Evolutionary conservation across 1,284 basidiomycete species (phyloP).

Genomic region (Malassezia dermatis): DNA sequence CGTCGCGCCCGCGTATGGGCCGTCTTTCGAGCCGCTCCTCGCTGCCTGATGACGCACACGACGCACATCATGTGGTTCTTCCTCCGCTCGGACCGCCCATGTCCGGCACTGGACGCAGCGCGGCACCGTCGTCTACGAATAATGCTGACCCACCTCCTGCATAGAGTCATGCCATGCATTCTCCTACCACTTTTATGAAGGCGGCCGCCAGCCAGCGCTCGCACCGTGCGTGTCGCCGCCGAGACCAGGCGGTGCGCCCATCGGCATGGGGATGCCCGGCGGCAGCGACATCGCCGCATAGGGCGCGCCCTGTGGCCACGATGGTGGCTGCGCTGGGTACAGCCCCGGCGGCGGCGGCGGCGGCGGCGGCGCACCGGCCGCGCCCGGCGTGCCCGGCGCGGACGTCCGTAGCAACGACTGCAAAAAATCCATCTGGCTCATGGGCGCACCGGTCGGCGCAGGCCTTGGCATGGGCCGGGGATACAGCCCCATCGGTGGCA

Average conservation of each 20-base stretch:
- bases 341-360: slow-evolving; percentile 1
- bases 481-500: neutral
- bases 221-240: neutral
- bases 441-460: neutral
- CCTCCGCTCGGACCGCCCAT: neutral
- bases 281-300: neutral
- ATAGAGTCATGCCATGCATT: neutral
- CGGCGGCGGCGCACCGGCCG: neutral
- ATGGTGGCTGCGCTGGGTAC: neutral
- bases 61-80: neutral
- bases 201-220: neutral
- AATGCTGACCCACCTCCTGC: neutral
- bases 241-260: neutral
- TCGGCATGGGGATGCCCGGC: neutral
- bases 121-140: neutral
- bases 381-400: neutral
- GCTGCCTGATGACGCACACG: neutral
- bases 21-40: neutral
- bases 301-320: neutral
- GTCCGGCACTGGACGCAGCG: neutral
- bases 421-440: slow-evolving; percentile 2
- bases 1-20: neutral
- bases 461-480: neutral
- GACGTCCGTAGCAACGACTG: slow-evolving; percentile 3
- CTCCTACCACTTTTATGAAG: neutral